phyloP scores from a whole-genome alignment of 352 stramenopile genomes.

The Phytophthora colocasiae region DNA sequence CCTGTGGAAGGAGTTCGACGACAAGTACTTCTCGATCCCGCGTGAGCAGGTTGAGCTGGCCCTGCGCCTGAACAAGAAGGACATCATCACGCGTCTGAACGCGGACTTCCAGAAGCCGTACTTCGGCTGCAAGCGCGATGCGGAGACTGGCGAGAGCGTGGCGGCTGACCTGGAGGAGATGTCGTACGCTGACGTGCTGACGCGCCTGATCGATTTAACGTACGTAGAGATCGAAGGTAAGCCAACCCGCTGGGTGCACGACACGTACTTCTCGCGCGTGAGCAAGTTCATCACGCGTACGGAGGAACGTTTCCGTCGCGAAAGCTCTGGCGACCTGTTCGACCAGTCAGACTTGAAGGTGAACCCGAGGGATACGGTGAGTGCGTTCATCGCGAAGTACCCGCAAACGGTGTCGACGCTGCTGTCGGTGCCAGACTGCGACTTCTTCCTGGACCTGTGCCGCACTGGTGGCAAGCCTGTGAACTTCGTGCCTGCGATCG shows the following conservation, averaged over 20 bases:
- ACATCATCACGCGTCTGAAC: slow-evolving; percentile 84
- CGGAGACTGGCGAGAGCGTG: slow-evolving; percentile 40
- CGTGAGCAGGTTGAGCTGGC: slow-evolving; percentile 74
- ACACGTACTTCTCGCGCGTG: slow-evolving; percentile 73
- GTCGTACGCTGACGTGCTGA: slow-evolving; percentile 84
- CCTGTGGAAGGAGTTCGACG: slow-evolving; percentile 87
- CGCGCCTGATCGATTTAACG: slow-evolving; percentile 82
- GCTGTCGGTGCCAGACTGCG: slow-evolving; percentile 74
- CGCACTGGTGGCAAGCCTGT: slow-evolving; percentile 86
- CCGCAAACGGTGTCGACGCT: slow-evolving; percentile 60
- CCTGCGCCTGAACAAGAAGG: slow-evolving; percentile 74
- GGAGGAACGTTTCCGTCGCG: slow-evolving; percentile 69
- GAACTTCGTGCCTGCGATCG: slow-evolving; percentile 87
- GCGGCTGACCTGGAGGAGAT: slow-evolving; percentile 82
- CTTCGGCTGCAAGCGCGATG: slow-evolving; percentile 73
- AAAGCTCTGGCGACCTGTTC: slow-evolving; percentile 40
- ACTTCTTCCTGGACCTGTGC: slow-evolving; percentile 88
- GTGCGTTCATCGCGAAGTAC: slow-evolving; percentile 61
- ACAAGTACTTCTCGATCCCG: slow-evolving; percentile 86
- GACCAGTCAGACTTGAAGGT: slow-evolving; percentile 50
- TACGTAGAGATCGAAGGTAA: slow-evolving; percentile 62
- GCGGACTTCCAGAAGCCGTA: slow-evolving; percentile 91
- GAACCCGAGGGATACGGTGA: slow-evolving; percentile 53
- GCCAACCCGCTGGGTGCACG: slow-evolving; percentile 81
- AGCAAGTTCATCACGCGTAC: slow-evolving; percentile 76